phyloP scores from a whole-genome alignment of 441 rosid genomes.

The Pelargonium myrrhifolium region DNA sequence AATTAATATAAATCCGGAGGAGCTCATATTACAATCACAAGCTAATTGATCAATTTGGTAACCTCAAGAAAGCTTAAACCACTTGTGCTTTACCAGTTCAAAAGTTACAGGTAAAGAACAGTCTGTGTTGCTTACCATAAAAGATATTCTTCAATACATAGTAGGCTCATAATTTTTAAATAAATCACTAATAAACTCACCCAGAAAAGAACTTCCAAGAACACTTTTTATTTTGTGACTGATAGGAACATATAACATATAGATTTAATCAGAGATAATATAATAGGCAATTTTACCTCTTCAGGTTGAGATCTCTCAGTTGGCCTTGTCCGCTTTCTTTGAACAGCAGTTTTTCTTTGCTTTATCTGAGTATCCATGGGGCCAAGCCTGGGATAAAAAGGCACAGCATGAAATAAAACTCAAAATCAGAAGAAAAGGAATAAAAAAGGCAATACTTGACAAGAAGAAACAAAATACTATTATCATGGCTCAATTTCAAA shows the following conservation, averaged over 20 bases:
- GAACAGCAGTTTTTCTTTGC: conserved; percentile 20
- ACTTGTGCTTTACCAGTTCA: not conserved
- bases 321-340: conserved; percentile 13
- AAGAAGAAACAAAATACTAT: no score
- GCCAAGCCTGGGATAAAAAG: conserved; percentile 25
- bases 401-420: not conserved
- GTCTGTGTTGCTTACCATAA: not conserved
- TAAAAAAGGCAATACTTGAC: no score
- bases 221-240: not conserved
- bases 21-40: not conserved
- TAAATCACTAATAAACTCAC: not conserved
- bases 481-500: no score
- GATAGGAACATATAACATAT: not conserved
- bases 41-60: not conserved
- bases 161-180: not conserved
- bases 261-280: not conserved
- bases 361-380: conserved; percentile 25
- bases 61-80: not conserved
- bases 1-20: not conserved
- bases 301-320: conserved; percentile 20
- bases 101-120: not conserved
- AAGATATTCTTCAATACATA: not conserved
- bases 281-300: conserved; percentile 14
- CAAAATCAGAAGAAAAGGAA: not conserved
- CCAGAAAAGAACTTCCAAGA: not conserved